Base-by-base conservation (phyloP, 192 early-diverging fungal species). In the Cetraspora pellucida region DNA sequence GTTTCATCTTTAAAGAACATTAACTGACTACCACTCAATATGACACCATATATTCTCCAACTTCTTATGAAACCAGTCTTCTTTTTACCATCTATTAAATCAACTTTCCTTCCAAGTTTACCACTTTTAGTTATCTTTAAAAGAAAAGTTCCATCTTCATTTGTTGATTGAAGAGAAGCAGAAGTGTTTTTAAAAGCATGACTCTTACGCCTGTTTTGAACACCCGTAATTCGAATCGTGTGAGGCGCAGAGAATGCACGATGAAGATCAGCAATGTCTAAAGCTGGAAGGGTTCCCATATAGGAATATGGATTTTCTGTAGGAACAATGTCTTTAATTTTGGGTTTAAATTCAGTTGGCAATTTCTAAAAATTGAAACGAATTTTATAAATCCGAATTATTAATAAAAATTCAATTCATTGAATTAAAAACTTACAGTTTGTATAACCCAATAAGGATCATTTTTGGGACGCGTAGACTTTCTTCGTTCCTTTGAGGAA, bases 1-100 rank as follows among this genome's bases (percentile, higher is more conserved):
- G 37, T 59, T 5, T 81, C 72, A 64, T 90, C 89, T 17, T 84
- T 85, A 80, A 94, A 92, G 50, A 94, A 88, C 59, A 93, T 87
- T 57, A 94, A 80, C 25, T 92, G 90, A 60, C 90, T 93, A 30
- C 93, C 93, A 77, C 90, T 91, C 28, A 94, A 81, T n/a, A 93
- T 90, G 61, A 93, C 85, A 74, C 92, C 91, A 17, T 90, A 85
- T 14, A 88, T 84, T 81, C 90, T 87, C 93, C 93, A 94, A 37
- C 88, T 85, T n/a, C 93, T 86, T 72, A 89, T 85, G 28, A 81
- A 72, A 21, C 78, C 49, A 17, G 80, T 87, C 28, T 83, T 88
- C 74, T 90, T 91, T 19, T 88, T 89, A 47, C 90, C 89, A n/a
- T 91, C 82, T 46, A 86, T 77, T 27, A 88, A 75, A 74, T 94